These are phyloP conservation scores for Apiospora pterosperma DNA, from an alignment of 2,329 filamentous ascomycete genomes.

Conservation along the genomic window DNA sequence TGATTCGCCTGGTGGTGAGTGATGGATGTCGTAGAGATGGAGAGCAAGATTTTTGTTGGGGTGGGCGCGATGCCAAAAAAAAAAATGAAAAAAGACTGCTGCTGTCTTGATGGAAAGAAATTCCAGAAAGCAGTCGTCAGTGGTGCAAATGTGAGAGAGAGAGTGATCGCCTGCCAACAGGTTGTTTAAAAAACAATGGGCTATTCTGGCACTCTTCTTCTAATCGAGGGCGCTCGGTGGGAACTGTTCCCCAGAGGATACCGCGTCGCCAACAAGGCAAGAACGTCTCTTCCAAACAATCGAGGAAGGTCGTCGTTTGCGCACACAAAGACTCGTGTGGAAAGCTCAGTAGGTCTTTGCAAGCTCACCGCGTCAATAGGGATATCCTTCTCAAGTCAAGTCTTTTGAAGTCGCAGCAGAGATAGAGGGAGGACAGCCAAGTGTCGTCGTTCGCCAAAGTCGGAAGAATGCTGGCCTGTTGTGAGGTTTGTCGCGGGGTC, in stretches of 20 bases:
- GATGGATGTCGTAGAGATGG: constrained; percentile 1
- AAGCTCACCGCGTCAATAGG: background rate
- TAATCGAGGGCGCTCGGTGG: background rate
- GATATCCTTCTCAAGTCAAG: background rate
- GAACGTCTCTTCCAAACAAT: background rate
- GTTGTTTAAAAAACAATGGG: constrained; percentile 1
- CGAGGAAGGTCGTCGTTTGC: constrained; percentile 3
- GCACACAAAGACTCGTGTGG: background rate
- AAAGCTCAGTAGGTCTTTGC: background rate
- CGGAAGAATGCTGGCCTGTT: constrained; percentile 4
- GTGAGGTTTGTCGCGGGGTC: constrained; percentile 2
- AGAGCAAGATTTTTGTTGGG: constrained; percentile 1
- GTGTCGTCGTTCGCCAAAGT: constrained; percentile 1
- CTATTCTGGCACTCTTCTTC: background rate
- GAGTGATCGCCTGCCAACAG: background rate
- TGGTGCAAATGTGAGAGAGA: background rate
- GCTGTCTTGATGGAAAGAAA: constrained; percentile 1
- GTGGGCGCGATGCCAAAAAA: background rate
- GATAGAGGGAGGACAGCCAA: background rate
- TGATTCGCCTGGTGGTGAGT: constrained; percentile 3
- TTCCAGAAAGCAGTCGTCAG: constrained; percentile 1
- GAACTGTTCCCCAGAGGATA: background rate
- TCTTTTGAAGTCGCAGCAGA: background rate
- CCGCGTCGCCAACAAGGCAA: background rate
- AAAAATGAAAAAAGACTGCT: background rate